Evolutionary conservation across 2,329 filamentous ascomycete genomes (phyloP).

Genomic region (Ceratocystis colombiana): DNA sequence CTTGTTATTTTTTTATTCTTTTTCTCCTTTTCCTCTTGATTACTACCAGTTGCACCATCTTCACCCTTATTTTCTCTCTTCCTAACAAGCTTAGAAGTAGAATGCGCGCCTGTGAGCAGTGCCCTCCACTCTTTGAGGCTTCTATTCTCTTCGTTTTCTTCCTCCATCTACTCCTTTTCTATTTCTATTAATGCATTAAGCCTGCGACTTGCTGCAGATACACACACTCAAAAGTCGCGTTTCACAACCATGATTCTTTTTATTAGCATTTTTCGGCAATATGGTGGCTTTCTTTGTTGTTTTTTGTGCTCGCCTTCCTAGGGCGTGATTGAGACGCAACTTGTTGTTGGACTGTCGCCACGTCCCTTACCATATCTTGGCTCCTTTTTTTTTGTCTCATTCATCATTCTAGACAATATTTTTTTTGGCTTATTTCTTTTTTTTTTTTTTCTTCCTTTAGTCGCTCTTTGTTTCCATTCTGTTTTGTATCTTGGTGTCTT

Average conservation of each 20-base stretch:
- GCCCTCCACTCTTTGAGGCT: neutral
- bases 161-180: constrained; percentile 9
- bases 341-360: no score
- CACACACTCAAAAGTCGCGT: constrained; percentile 17
- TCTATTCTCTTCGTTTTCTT: neutral
- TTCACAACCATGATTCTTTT: constrained; percentile 9
- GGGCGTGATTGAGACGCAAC: no score
- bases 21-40: neutral
- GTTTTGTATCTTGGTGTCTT: constrained; percentile 7
- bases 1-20: neutral
- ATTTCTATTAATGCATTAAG: constrained; percentile 11
- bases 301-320: neutral
- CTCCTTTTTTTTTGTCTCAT: no score
- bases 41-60: constrained; percentile 4
- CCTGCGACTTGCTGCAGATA: constrained; percentile 9
- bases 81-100: neutral
- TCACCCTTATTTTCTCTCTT: constrained; percentile 12
- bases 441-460: neutral
- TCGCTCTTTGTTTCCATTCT: neutral
- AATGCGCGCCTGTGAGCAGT: neutral
- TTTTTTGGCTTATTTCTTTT: neutral
- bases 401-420: no score
- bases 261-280: neutral
- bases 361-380: no score
- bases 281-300: constrained; percentile 10